phyloP scores from a whole-genome alignment of 2,329 filamentous ascomycete species.

The Elsinoe necatrix region DNA sequence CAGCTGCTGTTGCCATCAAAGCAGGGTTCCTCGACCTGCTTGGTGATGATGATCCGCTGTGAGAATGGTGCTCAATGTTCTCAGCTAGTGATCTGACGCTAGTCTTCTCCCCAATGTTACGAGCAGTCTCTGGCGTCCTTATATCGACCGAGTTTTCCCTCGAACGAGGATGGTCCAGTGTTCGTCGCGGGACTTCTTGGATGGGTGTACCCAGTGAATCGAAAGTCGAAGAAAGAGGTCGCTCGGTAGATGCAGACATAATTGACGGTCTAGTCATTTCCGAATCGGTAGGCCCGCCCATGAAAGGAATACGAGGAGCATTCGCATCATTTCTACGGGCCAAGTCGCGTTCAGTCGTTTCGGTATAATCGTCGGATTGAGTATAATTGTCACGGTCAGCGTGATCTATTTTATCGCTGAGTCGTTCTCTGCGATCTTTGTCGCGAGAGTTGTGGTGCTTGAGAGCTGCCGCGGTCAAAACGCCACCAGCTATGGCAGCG shows the following conservation, averaged over 20 bases:
- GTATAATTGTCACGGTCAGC: slow-evolving; percentile 37
- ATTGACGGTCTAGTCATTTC: slow-evolving; percentile 85
- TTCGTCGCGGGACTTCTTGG: slow-evolving; percentile 55
- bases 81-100: slow-evolving; percentile 47
- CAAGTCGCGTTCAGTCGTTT: slow-evolving; percentile 44
- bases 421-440: slow-evolving; percentile 39
- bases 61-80: slow-evolving; percentile 33
- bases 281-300: slow-evolving; percentile 45
- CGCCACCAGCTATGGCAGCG: slow-evolving; percentile 46
- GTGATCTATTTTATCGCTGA: slow-evolving; percentile 36
- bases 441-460: slow-evolving; percentile 58
- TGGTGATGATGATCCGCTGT: slow-evolving; percentile 32
- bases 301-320: slow-evolving; percentile 39
- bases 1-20: slow-evolving; percentile 29
- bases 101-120: slow-evolving; percentile 59
- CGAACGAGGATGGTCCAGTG: slow-evolving; percentile 46
- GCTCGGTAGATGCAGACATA: slow-evolving; percentile 68
- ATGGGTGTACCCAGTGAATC: slow-evolving; percentile 48
- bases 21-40: slow-evolving; percentile 31
- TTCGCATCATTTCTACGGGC: slow-evolving; percentile 46
- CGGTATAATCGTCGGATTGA: slow-evolving; percentile 41
- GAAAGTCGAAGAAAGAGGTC: slow-evolving; percentile 59
- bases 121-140: slow-evolving; percentile 48
- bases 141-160: slow-evolving; percentile 52
- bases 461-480: slow-evolving; percentile 54